Percentiles rank a stretch among this genome's conserved stretches.
These are phyloP conservation scores for Drechmeria coniospora DNA, from an alignment of 2,329 filamentous ascomycete genomes.

Conservation along the genomic window DNA sequence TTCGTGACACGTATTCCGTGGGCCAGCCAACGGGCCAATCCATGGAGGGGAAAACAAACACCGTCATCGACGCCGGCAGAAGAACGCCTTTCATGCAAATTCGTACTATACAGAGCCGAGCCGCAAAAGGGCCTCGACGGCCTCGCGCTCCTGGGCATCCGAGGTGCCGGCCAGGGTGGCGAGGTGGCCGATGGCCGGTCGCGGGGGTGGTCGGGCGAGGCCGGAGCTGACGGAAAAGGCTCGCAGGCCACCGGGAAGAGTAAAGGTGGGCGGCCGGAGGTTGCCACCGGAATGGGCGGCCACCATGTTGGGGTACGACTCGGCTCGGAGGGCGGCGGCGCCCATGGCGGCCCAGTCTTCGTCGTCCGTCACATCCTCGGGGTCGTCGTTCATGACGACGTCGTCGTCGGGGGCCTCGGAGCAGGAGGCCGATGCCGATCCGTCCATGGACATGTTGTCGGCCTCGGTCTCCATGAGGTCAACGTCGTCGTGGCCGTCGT, in stretches of 20 bases:
- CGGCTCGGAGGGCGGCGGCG: conserved; percentile 63
- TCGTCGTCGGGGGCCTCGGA: conserved; percentile 59
- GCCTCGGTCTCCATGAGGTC: conserved; percentile 70
- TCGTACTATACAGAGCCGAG: conserved; percentile 61
- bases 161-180: conserved; percentile 34
- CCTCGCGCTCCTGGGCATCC: conserved; percentile 64
- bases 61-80: conserved; percentile 6
- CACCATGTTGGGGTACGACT: conserved; percentile 41
- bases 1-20: conserved; percentile 17
- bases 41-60: conserved; percentile 3
- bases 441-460: conserved; percentile 84
- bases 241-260: conserved; percentile 29
- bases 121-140: conserved; percentile 64
- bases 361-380: conserved; percentile 80
- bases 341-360: conserved; percentile 91
- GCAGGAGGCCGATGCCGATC: conserved; percentile 55
- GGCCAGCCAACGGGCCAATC: conserved; percentile 15
- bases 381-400: conserved; percentile 54
- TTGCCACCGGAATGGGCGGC: conserved; percentile 38
- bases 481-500: conserved; percentile 48
- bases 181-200: conserved; percentile 35
- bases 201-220: conserved; percentile 38
- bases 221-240: conserved; percentile 34
- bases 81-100: conserved; percentile 40
- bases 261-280: conserved; percentile 25